Conservation (phyloP, 805 yeast genomes). For the Ogataea pilisensis region DNA sequence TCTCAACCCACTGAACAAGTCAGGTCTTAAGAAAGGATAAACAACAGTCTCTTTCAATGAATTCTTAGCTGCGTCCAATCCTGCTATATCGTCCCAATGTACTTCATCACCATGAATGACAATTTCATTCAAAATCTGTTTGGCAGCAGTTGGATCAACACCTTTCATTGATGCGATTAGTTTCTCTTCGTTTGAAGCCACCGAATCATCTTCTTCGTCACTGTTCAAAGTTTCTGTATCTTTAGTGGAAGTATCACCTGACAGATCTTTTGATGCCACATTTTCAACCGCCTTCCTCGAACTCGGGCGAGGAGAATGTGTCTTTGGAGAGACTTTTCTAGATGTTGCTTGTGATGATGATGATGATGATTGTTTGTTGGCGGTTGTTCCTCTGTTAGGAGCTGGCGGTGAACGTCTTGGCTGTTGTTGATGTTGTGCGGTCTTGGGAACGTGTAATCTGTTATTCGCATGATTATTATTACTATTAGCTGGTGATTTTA, state of each 20-base stretch:
- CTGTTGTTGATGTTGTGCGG: neutral
- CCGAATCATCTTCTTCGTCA: conserved; percentile 15
- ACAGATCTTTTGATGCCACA: conserved; percentile 15
- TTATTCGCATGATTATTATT: conserved; percentile 1
- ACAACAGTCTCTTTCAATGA: conserved; percentile 93
- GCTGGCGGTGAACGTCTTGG: conserved; percentile 13
- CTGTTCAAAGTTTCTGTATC: conserved; percentile 29
- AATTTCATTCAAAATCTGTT: conserved; percentile 82
- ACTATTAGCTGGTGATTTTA: no score
- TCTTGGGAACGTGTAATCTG: neutral
- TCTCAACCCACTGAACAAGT: conserved; percentile 80
- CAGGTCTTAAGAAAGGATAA: conserved; percentile 92
- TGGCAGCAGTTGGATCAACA: conserved; percentile 74
- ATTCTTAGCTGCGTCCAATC: conserved; percentile 81
- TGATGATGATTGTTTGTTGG: neutral
- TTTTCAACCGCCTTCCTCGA: no score
- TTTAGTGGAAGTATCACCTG: conserved; percentile 22
- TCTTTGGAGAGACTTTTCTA: conserved; percentile 10
- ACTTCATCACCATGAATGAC: conserved; percentile 88
- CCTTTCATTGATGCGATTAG: conserved; percentile 53
- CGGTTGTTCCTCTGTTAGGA: conserved; percentile 3
- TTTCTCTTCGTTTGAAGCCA: conserved; percentile 26
- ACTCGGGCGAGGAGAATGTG: conserved; percentile 1
- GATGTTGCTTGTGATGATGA: conserved; percentile 3
- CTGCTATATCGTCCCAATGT: conserved; percentile 94